Conservation (phyloP, 306 rosid genomes). For the Cucumis sativus region Cucumber_9930_V3 NC_026657.2:22373001-22373500, state of each 20-base stretch:
- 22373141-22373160: background rate
- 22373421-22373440: conserved; percentile 98
- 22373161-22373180: background rate
- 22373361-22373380: conserved; percentile 97
- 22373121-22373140: background rate
- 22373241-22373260: conserved; percentile 99
- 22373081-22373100: background rate
- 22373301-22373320: background rate
- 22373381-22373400: conserved; percentile 78
- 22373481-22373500: conserved; percentile 99
- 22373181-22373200: conserved; percentile 8
- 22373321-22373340: background rate
- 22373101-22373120: background rate
- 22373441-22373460: conserved; percentile 79
- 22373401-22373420: conserved; percentile 91
- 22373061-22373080: conserved; percentile 81
- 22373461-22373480: conserved; percentile 81
- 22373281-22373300: conserved; percentile 41
- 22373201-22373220: conserved; percentile 50
- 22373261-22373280: conserved; percentile 92
- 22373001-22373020: conserved; percentile 93
- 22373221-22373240: conserved; percentile 75
- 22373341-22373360: background rate
- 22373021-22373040: conserved; percentile 90
- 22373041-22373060: conserved; percentile 94